Base-by-base conservation (phyloP, 345 rosid species). In the Ceriops decandra region DNA sequence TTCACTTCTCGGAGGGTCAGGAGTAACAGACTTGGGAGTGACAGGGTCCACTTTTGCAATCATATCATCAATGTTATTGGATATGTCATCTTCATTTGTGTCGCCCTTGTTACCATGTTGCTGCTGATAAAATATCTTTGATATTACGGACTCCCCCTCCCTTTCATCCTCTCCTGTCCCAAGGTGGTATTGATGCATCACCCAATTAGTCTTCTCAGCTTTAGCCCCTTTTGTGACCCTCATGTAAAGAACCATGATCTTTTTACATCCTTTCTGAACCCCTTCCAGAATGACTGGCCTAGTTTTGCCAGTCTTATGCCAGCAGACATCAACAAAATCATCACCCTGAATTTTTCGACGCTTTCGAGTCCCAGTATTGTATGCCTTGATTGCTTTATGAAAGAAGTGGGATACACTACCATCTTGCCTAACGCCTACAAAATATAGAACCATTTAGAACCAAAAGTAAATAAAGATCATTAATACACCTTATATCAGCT, bases 241-340 rank as follows among this genome's bases (percentile, higher is more conserved):
- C 49, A 59, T 66, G 69, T 95, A 87, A 38, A 91, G 97, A 74
- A 95, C 99, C 99, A 95, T 95, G 46, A 89, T 86, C 59, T 91
- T 95, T 80, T 91, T 91, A 77, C 95, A 89, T 2, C 97, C 99
- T 81, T 70, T 84, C 56, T 85, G 96, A 76, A 83, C 72, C 52
- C 99, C 97, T 73, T 91, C 90, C 74, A 88, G 60, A 49, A 84
- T 78, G 62, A 91, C 92, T 6, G 95, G 88, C 74, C 90, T 95
- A 20, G 97, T 95, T 80, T 71, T 84, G 58, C 99, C 99, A 36
- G 96, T 95, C 80, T 91, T 91, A 52, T 95, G 99, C 97, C 99
- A 95, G 71, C 99, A 90, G 13, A 91, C 96, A 82, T 88, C 99
- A 19, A 86, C 92, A 21, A 72, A 65, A 83, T 89, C 81, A 53